Evolutionary conservation across 73 alveolate species (phyloP).

Genomic region (Paramecium tetraurelia): DNA sequence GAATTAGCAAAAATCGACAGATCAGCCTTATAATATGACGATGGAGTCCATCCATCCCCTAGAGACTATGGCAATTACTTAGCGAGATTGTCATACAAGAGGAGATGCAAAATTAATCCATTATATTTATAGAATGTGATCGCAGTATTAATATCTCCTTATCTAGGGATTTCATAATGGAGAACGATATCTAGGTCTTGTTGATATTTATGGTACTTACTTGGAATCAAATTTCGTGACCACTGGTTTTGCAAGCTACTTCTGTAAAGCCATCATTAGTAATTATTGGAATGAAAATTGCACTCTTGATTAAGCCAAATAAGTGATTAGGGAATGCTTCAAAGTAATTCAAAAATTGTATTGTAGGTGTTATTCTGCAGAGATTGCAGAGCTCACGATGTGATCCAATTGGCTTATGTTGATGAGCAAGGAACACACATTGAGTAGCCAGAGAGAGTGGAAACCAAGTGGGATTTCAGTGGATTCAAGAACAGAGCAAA

Average conservation of each 20-base stretch:
- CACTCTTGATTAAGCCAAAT: slow-evolving; percentile 48
- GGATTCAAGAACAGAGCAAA: slow-evolving; percentile 49
- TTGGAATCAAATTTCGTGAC: slow-evolving; percentile 46
- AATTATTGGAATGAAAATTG: slow-evolving; percentile 57
- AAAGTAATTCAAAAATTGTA: not conserved
- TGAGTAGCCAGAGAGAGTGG: slow-evolving; percentile 50
- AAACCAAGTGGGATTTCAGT: slow-evolving; percentile 52
- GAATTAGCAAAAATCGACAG: slow-evolving; percentile 71
- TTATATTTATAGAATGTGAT: slow-evolving; percentile 69
- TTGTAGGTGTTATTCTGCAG: slow-evolving; percentile 52
- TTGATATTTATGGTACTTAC: slow-evolving; percentile 62
- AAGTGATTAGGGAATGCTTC: slow-evolving; percentile 46
- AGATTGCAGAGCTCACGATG: slow-evolving; percentile 65
- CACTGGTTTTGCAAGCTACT: slow-evolving; percentile 60
- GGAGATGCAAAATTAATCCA: slow-evolving; percentile 83
- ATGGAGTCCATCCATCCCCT: slow-evolving; percentile 75
- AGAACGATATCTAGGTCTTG: slow-evolving; percentile 20
- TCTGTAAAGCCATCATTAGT: slow-evolving; percentile 51
- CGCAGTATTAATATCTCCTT: slow-evolving; percentile 56
- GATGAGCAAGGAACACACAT: slow-evolving; percentile 40
- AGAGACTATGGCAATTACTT: slow-evolving; percentile 78
- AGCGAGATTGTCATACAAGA: slow-evolving; percentile 71
- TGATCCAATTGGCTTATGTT: slow-evolving; percentile 32
- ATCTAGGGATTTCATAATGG: slow-evolving; percentile 48
- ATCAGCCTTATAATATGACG: slow-evolving; percentile 76